phyloP scores from a whole-genome alignment of 1,284 basidiomycete species.

The Gastroboletus turbinatus region DNA sequence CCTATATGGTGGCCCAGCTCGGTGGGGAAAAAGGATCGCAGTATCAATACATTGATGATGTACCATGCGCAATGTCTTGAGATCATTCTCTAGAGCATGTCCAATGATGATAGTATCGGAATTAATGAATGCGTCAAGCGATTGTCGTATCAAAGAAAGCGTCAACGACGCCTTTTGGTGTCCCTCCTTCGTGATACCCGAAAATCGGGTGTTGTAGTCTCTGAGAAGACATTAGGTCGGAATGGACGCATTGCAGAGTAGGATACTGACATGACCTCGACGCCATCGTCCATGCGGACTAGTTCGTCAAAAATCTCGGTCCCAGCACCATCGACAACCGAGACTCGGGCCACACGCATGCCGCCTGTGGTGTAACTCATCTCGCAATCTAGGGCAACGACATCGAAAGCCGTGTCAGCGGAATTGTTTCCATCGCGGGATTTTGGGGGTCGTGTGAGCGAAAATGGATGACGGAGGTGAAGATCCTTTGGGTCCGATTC shows the following conservation, averaged over 20 bases:
- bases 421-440: constrained; percentile 11
- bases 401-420: constrained; percentile 55
- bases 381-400: constrained; percentile 87
- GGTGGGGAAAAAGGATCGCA: constrained; percentile 80
- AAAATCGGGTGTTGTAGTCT: constrained; percentile 89
- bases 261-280: constrained; percentile 70
- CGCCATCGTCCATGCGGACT: constrained; percentile 75
- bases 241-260: neutral
- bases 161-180: constrained; percentile 62
- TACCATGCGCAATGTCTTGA: constrained; percentile 82
- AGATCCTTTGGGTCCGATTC: constrained; percentile 69
- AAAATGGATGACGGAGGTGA: constrained; percentile 76
- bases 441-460: constrained; percentile 42
- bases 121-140: constrained; percentile 70
- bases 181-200: constrained; percentile 71
- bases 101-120: constrained; percentile 82
- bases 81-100: constrained; percentile 86
- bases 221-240: constrained; percentile 41
- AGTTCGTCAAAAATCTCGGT: constrained; percentile 78
- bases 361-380: constrained; percentile 93
- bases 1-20: constrained; percentile 74
- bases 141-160: constrained; percentile 62
- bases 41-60: constrained; percentile 85
- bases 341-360: constrained; percentile 83
- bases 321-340: constrained; percentile 78